Percentiles rank a stretch among this genome's conserved stretches.
These are phyloP conservation scores for Plasmopara viticola DNA, from an alignment of 352 stramenopile species.

Conservation along the genomic window DNA sequence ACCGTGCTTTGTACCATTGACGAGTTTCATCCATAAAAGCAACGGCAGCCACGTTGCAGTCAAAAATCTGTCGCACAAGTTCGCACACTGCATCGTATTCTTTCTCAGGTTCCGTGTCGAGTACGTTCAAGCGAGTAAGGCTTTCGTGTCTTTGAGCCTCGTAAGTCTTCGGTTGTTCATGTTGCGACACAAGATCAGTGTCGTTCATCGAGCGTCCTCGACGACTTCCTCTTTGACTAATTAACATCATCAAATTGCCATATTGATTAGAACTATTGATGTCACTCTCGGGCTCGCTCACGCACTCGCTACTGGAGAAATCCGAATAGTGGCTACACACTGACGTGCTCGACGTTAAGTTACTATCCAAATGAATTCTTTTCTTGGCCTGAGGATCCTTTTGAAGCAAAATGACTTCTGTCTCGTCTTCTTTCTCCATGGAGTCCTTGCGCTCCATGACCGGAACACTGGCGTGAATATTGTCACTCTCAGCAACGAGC, in stretches of 20 bases:
- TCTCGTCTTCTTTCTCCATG: conserved; percentile 7
- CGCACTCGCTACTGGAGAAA: conserved; percentile 31
- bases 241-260: conserved; percentile 4
- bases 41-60: conserved; percentile 57
- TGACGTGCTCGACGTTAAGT: conserved; percentile 25
- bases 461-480: conserved; percentile 5
- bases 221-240: conserved; percentile 16
- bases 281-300: conserved; percentile 30
- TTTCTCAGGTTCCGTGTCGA: conserved; percentile 36
- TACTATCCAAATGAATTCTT: conserved; percentile 29
- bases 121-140: conserved; percentile 36
- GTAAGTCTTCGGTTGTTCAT: conserved; percentile 46
- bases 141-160: conserved; percentile 36
- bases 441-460: conserved; percentile 10
- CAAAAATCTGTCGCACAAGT: conserved; percentile 50
- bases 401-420: conserved; percentile 11
- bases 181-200: conserved; percentile 43
- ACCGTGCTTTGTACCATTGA: conserved; percentile 72
- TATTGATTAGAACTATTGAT: conserved; percentile 20
- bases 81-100: conserved; percentile 75
- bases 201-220: conserved; percentile 3
- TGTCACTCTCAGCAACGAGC: conserved; percentile 21
- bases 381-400: conserved; percentile 9
- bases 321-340: conserved; percentile 37
- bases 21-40: conserved; percentile 50